Evolutionary conservation across 148 eudicot genomes (phyloP), one percentile per base, ranked within the genome.

Genomic region (Fagopyrum esculentum): DNA sequence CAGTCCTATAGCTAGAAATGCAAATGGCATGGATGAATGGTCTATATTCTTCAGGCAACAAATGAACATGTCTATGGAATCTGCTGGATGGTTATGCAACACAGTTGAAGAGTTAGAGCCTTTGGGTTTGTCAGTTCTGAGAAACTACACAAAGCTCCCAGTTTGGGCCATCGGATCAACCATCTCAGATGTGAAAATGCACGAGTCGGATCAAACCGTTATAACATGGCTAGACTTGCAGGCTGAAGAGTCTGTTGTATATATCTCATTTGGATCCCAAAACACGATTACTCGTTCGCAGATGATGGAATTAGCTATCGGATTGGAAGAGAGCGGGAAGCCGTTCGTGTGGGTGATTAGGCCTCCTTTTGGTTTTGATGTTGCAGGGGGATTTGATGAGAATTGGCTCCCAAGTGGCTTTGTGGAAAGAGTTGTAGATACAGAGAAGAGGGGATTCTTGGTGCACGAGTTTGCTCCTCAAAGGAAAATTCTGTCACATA

Each of bases 261-360:
- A 81, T 83, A 80, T 91, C 9, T 89, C 91, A 46, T 89, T 93
- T 69, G 98, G 97, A 47, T 93, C 95, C 0, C 97, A 93, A 70
- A 88, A 85, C 80, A 84, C 88, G 1, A 82, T 93, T 6, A 78
- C 78, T 10, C 77, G 80, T 2, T 6, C 86, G 35, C 96, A 93
- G 44, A 93, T 93, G 97, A 91, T 87, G 89, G 92, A 86, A 61
- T 75, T 93, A 19, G 97, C 93, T 1, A 57, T 46, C 19, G 97
- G 98, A 0, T 78, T 93, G 73, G 94, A 89, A 49, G 81, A 77
- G 11, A 86, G 92, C 49, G 81, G 78, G 19, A 82, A 54, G n/a
- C 76, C 83, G 10, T 93, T 93, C 80, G 70, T 93, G n/a, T 93
- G 98, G 98, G 87, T 82, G 12, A 74, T 87, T 26, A 75, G 98